phyloP scores from a whole-genome alignment of 2,329 filamentous ascomycete species.

The Corniculantispora saksenae region DNA sequence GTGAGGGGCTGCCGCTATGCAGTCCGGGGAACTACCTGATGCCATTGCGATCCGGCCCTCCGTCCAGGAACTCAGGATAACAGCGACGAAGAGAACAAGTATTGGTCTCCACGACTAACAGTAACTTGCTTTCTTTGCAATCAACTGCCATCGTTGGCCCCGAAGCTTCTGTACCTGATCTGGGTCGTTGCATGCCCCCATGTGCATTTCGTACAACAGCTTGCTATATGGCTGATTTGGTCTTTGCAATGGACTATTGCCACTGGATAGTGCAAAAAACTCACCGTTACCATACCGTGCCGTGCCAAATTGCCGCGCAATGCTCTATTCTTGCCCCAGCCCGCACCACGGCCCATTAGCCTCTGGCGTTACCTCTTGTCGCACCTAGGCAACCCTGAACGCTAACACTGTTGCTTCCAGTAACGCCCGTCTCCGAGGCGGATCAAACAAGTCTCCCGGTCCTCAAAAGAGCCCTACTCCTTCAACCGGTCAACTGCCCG shows the following conservation, averaged over 20 bases:
- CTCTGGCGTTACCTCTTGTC: neutral
- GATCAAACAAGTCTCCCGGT: constrained; percentile 51
- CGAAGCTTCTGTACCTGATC: neutral
- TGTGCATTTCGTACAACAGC: neutral
- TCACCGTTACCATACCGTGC: neutral
- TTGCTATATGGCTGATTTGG: neutral
- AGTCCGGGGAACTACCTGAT: neutral
- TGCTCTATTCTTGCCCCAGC: neutral
- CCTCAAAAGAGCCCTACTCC: constrained; percentile 55
- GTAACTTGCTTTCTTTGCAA: neutral
- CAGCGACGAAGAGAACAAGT: neutral
- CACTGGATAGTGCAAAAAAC: neutral
- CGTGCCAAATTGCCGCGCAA: neutral
- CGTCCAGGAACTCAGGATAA: too few relatives aligned
- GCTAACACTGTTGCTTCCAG: constrained; percentile 32
- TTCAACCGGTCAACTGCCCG: constrained; percentile 50
- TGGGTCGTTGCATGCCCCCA: neutral
- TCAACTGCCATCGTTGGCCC: neutral
- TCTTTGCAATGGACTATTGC: neutral
- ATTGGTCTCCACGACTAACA: neutral
- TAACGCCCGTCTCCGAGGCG: constrained; percentile 61
- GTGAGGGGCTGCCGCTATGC: constrained; percentile 11
- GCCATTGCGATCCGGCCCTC: constrained; percentile 1
- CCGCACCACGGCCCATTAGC: neutral
- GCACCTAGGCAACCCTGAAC: neutral